These are phyloP conservation scores for Pythium rhizo-oryzae DNA, from an alignment of 352 stramenopile genomes.

Conservation along the genomic window DNA sequence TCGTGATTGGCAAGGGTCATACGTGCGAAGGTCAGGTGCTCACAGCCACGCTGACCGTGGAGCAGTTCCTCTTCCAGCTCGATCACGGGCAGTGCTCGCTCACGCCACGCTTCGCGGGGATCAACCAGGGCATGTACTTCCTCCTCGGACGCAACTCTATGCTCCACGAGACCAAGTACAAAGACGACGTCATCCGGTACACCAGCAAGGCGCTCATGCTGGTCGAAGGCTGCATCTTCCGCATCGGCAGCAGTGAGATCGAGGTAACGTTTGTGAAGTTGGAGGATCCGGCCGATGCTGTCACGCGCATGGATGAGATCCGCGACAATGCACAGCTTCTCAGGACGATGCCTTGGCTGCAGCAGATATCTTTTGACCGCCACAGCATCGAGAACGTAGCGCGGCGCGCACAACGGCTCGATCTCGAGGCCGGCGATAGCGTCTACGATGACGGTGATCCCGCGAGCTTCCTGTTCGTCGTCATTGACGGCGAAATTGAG, in stretches of 20 bases:
- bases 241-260: slow-evolving; percentile 55
- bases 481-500: slow-evolving; percentile 53
- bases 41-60: slow-evolving; percentile 53
- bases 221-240: slow-evolving; percentile 67
- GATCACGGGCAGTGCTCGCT: slow-evolving; percentile 60
- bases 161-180: slow-evolving; percentile 35
- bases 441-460: slow-evolving; percentile 66
- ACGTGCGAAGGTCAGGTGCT: slow-evolving; percentile 63
- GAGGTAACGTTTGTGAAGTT: slow-evolving; percentile 68
- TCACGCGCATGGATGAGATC: slow-evolving; percentile 39
- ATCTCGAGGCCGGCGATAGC: slow-evolving; percentile 42
- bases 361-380: slow-evolving; percentile 54
- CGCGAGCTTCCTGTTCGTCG: slow-evolving; percentile 69
- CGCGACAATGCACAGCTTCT: slow-evolving; percentile 47
- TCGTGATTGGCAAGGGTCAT: slow-evolving; percentile 61
- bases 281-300: slow-evolving; percentile 14
- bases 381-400: slow-evolving; percentile 55
- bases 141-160: slow-evolving; percentile 58
- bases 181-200: slow-evolving; percentile 52
- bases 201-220: slow-evolving; percentile 75
- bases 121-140: slow-evolving; percentile 77
- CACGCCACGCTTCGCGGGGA: slow-evolving; percentile 54
- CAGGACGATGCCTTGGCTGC: slow-evolving; percentile 56
- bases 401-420: slow-evolving; percentile 44
- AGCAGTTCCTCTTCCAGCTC: slow-evolving; percentile 72